Evolutionary conservation across 2,329 filamentous ascomycete genomes (phyloP).

Genomic region (Ceratocystis lukuohia): DNA sequence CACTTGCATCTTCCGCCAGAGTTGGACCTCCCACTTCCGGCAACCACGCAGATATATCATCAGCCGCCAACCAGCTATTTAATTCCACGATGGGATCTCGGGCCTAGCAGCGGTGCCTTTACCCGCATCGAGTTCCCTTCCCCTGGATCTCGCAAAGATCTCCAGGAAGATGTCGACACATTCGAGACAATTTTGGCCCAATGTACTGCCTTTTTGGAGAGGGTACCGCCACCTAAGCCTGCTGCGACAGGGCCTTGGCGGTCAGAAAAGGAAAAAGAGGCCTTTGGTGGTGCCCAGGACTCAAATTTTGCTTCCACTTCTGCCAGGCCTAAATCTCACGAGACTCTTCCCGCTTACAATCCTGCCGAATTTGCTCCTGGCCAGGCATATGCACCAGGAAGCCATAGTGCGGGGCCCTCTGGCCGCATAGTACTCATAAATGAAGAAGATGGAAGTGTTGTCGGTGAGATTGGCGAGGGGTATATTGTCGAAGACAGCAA

Average conservation of each 20-base stretch:
- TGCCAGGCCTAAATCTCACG: conserved; percentile 24
- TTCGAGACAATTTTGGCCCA: conserved; percentile 98
- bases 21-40: conserved; percentile 82
- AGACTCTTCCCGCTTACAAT: conserved; percentile 55
- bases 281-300: conserved; percentile 17
- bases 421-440: conserved; percentile 87
- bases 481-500: conserved; percentile 66
- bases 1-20: conserved; percentile 90
- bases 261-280: conserved; percentile 31
- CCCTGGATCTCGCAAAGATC: conserved; percentile 54
- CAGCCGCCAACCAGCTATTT: conserved; percentile 86
- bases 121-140: conserved; percentile 83
- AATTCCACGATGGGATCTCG: conserved; percentile 89
- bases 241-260: conserved; percentile 23
- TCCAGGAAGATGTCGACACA: conserved; percentile 86
- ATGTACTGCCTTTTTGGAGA: conserved; percentile 88
- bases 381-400: conserved; percentile 58
- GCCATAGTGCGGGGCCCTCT: conserved; percentile 37
- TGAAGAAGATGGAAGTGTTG: conserved; percentile 89
- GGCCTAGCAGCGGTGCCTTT: conserved; percentile 76
- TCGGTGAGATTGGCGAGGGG: conserved; percentile 76
- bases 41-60: conserved; percentile 94
- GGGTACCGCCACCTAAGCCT: conserved; percentile 49
- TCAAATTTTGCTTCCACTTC: neutral
- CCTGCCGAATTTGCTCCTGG: conserved; percentile 68